Evolutionary conservation across 129 eudicot species (phyloP).

Genomic region (Centaurea solstitialis): DNA sequence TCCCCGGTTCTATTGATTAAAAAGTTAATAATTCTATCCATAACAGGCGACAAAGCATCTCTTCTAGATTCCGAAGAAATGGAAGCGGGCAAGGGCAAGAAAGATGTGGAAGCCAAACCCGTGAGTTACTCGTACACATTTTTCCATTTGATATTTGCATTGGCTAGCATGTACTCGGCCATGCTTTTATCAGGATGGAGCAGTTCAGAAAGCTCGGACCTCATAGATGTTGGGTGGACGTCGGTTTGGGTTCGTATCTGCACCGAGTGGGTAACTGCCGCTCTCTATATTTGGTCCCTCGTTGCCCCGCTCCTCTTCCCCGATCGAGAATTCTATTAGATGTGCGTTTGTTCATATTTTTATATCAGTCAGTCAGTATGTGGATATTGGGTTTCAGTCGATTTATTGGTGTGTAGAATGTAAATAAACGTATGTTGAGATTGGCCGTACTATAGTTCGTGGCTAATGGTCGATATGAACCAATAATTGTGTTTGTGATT

Average conservation of each 20-base stretch:
- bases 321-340: conserved; percentile 79
- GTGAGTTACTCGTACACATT: conserved; percentile 86
- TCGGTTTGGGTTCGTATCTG: conserved; percentile 96
- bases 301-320: conserved; percentile 88
- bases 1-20: not conserved
- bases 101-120: conserved; percentile 60
- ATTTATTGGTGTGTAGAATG: conserved; percentile 16
- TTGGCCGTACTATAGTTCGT: not conserved
- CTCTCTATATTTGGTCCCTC: conserved; percentile 86
- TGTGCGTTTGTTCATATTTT: not conserved
- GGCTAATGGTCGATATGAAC: not conserved
- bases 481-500: not conserved
- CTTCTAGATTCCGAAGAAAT: conserved; percentile 72
- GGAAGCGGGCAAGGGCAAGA: conserved; percentile 70
- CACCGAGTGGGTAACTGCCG: conserved; percentile 98
- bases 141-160: conserved; percentile 94
- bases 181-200: conserved; percentile 99
- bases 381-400: conserved; percentile 6
- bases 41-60: conserved; percentile 58
- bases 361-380: not conserved
- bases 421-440: conserved; percentile 9
- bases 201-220: conserved; percentile 70
- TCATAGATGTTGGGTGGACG: conserved; percentile 96
- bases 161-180: conserved; percentile 98
- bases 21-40: not conserved